Evolutionary conservation across 2,329 filamentous ascomycete genomes (phyloP), one percentile per base, ranked within the genome.

Genomic region (Cadophora malorum): DNA sequence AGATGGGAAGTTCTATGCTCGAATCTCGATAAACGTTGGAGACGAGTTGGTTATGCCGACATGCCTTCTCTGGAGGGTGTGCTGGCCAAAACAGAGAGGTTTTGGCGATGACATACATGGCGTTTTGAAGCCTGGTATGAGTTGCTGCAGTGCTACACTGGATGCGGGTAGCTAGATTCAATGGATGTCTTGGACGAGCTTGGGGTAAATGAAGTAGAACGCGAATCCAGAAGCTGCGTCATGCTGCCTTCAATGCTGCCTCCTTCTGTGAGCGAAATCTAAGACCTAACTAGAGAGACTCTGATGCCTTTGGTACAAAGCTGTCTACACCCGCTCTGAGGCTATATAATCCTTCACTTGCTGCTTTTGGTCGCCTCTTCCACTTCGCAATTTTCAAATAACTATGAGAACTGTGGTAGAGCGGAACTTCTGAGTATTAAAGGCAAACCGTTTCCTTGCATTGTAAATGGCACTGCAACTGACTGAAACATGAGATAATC

Each of bases 41-140:
- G 28, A 28, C 28, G 28, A 28, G 28, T 28, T 28, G 28, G 28
- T 3, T 28, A 28, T 28, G 28, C 28, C 28, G 28, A 28, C 28
- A 28, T 28, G 28, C 28, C 28, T 28, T 38, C 8, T 38, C 35
- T 55, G 14, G 25, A 33, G 4, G 52, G n/a, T 59, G 28, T 28
- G 28, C 3, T 28, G 28, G 28, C 28, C 28, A 5, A 28, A 28
- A 28, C 28, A 28, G 28, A 45, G 9, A 35, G 19, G 9, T 28
- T 19, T 10, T 25, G 12, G n/a, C 23, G 33, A 59, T 59, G 56
- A 59, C 35, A 45, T 59, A 59, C 21, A 59, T 59, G 56, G 35
- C 56, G 56, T 59, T 21, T 19, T 19, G 21, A 45, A 45, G 19
- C 21, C 35, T 45, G 56, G 56, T 59, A 45, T 45, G 35, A 45